Conservation (phyloP, 2,329 filamentous ascomycete genomes). For the Sporothrix luriei region DNA sequence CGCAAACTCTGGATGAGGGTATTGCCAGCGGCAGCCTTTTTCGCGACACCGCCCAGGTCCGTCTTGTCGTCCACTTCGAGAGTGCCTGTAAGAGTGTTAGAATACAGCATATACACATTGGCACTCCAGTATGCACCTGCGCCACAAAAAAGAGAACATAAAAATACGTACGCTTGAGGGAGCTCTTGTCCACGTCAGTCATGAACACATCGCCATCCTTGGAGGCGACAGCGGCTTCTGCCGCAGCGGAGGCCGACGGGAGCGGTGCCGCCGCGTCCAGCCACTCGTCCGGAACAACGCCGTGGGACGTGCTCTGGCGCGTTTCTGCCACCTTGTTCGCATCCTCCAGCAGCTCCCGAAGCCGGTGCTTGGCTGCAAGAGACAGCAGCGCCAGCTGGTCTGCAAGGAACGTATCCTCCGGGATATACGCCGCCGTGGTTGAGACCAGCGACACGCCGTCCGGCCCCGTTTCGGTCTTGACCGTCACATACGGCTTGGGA, state of each 20-base stretch:
- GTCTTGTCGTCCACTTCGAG: slow-evolving; percentile 47
- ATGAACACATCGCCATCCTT: slow-evolving; percentile 45
- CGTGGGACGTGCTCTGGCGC: slow-evolving; percentile 77
- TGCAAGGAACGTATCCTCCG: slow-evolving; percentile 73
- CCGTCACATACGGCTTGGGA: slow-evolving; percentile 56
- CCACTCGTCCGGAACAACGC: slow-evolving; percentile 76
- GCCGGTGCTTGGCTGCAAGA: slow-evolving; percentile 76
- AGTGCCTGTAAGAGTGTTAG: slow-evolving; percentile 44
- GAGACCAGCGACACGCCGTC: slow-evolving; percentile 64
- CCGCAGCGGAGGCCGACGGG: slow-evolving; percentile 2
- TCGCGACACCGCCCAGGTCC: slow-evolving; percentile 33
- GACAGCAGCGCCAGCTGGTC: slow-evolving; percentile 84
- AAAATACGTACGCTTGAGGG: slow-evolving; percentile 61
- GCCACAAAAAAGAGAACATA: slow-evolving; percentile 23
- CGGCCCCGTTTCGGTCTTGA: slow-evolving; percentile 58
- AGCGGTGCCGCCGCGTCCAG: slow-evolving; percentile 65
- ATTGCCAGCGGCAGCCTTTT: slow-evolving; percentile 53
- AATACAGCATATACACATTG: background rate
- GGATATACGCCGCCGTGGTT: slow-evolving; percentile 68
- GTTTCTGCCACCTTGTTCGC: slow-evolving; percentile 69
- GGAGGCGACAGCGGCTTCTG: slow-evolving; percentile 38
- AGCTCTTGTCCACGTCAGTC: slow-evolving; percentile 48
- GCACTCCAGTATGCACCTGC: too few species aligned
- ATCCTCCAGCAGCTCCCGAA: slow-evolving; percentile 77
- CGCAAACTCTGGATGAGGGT: slow-evolving; percentile 55